These are phyloP conservation scores for Pezicula rhizophila DNA, from an alignment of 2,329 filamentous ascomycete genomes.

Conservation along the genomic window DNA sequence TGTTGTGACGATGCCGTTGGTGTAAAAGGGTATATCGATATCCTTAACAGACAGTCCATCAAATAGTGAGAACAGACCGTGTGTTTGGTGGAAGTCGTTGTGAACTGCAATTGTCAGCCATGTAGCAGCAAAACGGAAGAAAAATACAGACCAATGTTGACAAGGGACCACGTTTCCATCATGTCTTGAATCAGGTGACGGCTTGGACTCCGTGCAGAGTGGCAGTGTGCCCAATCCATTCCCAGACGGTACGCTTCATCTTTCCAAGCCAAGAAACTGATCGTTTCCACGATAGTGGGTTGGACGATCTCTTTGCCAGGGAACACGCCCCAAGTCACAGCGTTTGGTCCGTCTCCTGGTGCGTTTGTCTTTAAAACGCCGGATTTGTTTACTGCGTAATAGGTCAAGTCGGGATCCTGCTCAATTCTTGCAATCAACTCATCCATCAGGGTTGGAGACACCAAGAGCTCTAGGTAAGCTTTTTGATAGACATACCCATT, in stretches of 20 bases:
- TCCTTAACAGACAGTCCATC: slow-evolving; percentile 66
- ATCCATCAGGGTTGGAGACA: slow-evolving; percentile 72
- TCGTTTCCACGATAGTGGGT: slow-evolving; percentile 96
- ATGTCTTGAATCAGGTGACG: slow-evolving; percentile 73
- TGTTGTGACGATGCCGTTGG: slow-evolving; percentile 7
- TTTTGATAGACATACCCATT: slow-evolving; percentile 99
- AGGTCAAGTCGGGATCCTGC: slow-evolving; percentile 75
- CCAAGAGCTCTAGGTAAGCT: slow-evolving; percentile 87
- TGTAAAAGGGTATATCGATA: slow-evolving; percentile 41
- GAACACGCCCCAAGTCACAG: slow-evolving; percentile 99
- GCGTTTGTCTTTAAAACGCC: slow-evolving; percentile 82
- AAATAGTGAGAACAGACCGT: slow-evolving; percentile 80
- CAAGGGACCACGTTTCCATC: slow-evolving; percentile 86
- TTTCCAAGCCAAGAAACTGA: slow-evolving; percentile 97
- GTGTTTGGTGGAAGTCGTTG: slow-evolving; percentile 88
- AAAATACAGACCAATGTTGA: slow-evolving; percentile 76
- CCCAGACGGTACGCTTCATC: slow-evolving; percentile 94
- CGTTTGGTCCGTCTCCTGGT: slow-evolving; percentile 81
- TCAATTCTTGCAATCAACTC: slow-evolving; percentile 76
- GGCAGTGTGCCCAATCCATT: slow-evolving; percentile 89
- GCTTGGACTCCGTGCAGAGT: slow-evolving; percentile 69
- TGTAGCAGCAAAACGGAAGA: background rate
- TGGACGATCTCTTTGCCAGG: slow-evolving; percentile 99
- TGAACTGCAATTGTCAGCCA: slow-evolving; percentile 58
- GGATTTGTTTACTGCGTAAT: slow-evolving; percentile 83